Conservation (phyloP, 2,329 filamentous ascomycete genomes). For the Trichophyton rubrum region DNA sequence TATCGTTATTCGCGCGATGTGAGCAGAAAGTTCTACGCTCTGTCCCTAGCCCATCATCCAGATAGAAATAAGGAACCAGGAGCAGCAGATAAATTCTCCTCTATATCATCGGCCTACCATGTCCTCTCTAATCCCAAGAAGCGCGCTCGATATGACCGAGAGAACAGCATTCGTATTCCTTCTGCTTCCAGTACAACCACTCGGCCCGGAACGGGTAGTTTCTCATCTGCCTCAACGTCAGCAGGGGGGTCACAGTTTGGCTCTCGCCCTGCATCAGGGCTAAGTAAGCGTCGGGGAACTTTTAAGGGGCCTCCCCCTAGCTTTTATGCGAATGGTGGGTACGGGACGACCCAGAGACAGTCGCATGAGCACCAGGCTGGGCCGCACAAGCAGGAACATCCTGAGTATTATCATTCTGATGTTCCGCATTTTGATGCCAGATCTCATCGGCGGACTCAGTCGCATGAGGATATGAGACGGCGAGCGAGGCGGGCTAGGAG, state of each 20-base stretch:
- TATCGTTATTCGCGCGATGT: not conserved
- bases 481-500: constrained; percentile 31
- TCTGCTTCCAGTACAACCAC: constrained; percentile 19
- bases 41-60: constrained; percentile 86
- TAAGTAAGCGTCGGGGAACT: constrained; percentile 60
- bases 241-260: constrained; percentile 41
- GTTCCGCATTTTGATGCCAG: constrained; percentile 68
- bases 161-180: constrained; percentile 26
- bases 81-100: constrained; percentile 64
- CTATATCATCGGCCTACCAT: constrained; percentile 72
- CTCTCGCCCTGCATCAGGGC: constrained; percentile 62
- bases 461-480: constrained; percentile 45
- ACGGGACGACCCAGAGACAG: constrained; percentile 38
- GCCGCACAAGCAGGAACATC: constrained; percentile 39
- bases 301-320: constrained; percentile 80
- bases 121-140: constrained; percentile 60
- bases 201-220: constrained; percentile 20
- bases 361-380: constrained; percentile 26
- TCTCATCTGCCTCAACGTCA: constrained; percentile 17
- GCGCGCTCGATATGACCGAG: constrained; percentile 67
- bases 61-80: constrained; percentile 71
- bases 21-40: constrained; percentile 60
- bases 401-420: constrained; percentile 21
- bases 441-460: constrained; percentile 62
- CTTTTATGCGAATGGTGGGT: constrained; percentile 74